Evolutionary conservation across 805 yeast genomes (phyloP).

Genomic region (Saturnispora kantuleensis): DNA sequence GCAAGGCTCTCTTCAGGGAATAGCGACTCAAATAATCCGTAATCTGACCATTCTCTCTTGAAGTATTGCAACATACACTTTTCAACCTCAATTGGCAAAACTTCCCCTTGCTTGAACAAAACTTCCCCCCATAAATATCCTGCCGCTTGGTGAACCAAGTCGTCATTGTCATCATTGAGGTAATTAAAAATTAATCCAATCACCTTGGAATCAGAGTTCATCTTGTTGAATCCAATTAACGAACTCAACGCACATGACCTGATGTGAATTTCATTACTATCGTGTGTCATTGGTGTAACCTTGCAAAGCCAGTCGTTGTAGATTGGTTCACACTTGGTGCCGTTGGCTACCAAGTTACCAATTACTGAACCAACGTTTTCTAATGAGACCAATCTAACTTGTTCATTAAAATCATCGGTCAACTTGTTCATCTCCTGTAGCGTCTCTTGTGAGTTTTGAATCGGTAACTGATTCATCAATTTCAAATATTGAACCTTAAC

Average conservation of each 20-base stretch:
- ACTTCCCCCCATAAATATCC: slow-evolving; percentile 26
- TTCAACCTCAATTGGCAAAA: slow-evolving; percentile 29
- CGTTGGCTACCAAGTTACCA: slow-evolving; percentile 7
- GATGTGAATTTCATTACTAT: slow-evolving; percentile 34
- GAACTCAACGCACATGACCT: slow-evolving; percentile 40
- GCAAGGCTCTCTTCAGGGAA: slow-evolving; percentile 7
- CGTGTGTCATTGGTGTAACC: slow-evolving; percentile 27
- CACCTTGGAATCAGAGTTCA: slow-evolving; percentile 5
- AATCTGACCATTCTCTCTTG: neutral
- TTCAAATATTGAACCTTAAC: slow-evolving; percentile 27
- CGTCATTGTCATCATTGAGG: slow-evolving; percentile 60
- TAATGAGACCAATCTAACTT: slow-evolving; percentile 37
- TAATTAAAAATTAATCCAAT: slow-evolving; percentile 23
- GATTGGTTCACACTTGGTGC: slow-evolving; percentile 5
- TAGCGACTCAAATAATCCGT: neutral
- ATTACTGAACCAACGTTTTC: slow-evolving; percentile 42
- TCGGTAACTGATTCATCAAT: slow-evolving; percentile 23
- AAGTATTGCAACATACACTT: slow-evolving; percentile 15
- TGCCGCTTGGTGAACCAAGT: slow-evolving; percentile 42
- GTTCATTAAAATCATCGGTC: slow-evolving; percentile 14
- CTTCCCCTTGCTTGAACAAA: slow-evolving; percentile 14
- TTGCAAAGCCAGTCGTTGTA: slow-evolving; percentile 23
- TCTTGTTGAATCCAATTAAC: slow-evolving; percentile 25
- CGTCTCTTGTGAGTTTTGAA: neutral
- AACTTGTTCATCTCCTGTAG: slow-evolving; percentile 20